Evolutionary conservation across 495 filamentous ascomycete species (phyloP).

Genomic region (Jackrogersella minutella): DNA sequence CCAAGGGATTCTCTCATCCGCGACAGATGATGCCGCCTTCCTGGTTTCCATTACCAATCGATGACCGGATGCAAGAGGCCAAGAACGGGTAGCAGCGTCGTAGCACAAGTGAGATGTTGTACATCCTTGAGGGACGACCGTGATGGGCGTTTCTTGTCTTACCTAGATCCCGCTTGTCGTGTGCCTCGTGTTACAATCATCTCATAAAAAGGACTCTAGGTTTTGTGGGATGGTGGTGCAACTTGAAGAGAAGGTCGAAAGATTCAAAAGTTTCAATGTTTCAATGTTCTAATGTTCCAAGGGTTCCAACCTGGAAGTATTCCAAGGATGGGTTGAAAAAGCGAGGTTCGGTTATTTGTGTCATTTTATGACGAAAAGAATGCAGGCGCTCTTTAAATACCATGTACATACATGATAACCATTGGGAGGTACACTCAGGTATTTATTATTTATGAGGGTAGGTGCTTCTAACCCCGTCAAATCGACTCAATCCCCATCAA

Average conservation of each 20-base stretch:
- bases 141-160: slow-evolving; percentile 5
- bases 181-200: slow-evolving; percentile 22
- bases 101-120: slow-evolving; percentile 16
- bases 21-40: slow-evolving; percentile 16
- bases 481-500: not conserved
- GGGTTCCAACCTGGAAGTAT: no score
- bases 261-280: no score
- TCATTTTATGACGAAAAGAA: not conserved
- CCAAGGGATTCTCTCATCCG: slow-evolving; percentile 21
- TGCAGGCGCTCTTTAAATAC: not conserved
- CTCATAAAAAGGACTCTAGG: slow-evolving; percentile 16
- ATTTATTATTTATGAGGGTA: not conserved
- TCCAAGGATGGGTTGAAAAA: no score
- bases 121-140: slow-evolving; percentile 10
- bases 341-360: slow-evolving; percentile 6
- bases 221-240: not conserved
- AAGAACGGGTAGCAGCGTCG: slow-evolving; percentile 17
- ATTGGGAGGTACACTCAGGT: no score
- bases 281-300: no score
- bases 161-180: slow-evolving; percentile 36
- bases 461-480: slow-evolving; percentile 3
- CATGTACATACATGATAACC: not conserved
- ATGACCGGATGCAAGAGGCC: slow-evolving; percentile 22
- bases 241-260: not conserved
- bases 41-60: slow-evolving; percentile 24